phyloP scores from a whole-genome alignment of 2,329 filamentous ascomycete species.

The Plenodomus tracheiphilus region DNA sequence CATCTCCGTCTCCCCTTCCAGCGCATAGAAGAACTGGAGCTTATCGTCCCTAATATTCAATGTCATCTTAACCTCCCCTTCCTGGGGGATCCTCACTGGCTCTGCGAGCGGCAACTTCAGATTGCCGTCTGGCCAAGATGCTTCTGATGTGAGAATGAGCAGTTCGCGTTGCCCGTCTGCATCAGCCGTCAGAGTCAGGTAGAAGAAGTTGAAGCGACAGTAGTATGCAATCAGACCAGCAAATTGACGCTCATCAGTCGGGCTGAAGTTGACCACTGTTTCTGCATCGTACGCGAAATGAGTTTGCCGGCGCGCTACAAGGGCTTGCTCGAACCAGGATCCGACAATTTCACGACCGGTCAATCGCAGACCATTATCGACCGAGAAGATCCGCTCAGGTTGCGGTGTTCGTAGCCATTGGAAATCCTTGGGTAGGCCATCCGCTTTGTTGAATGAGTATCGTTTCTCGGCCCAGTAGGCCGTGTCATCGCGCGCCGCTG shows the following conservation, averaged over 20 bases:
- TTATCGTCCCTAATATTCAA: slow-evolving; percentile 55
- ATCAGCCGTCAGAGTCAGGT: slow-evolving; percentile 62
- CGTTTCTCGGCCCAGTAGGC: slow-evolving; percentile 49
- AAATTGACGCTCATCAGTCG: slow-evolving; percentile 63
- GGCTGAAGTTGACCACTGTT: slow-evolving; percentile 58
- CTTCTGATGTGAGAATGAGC: slow-evolving; percentile 60
- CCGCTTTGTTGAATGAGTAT: slow-evolving; percentile 52
- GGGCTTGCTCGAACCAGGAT: slow-evolving; percentile 55
- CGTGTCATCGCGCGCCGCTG: slow-evolving; percentile 31
- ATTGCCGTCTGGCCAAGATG: slow-evolving; percentile 57
- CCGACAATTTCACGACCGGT: slow-evolving; percentile 57
- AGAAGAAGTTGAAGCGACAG: slow-evolving; percentile 68
- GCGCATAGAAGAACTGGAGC: slow-evolving; percentile 62
- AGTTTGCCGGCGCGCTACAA: slow-evolving; percentile 59
- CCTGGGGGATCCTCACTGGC: slow-evolving; percentile 56
- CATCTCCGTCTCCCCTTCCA: slow-evolving; percentile 50
- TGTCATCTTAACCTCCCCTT: slow-evolving; percentile 59
- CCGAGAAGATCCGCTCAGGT: slow-evolving; percentile 51
- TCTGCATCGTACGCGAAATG: slow-evolving; percentile 66
- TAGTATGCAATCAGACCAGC: slow-evolving; percentile 66
- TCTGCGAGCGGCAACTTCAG: slow-evolving; percentile 50
- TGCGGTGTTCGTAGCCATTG: slow-evolving; percentile 60
- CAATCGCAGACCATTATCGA: slow-evolving; percentile 55
- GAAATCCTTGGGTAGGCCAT: slow-evolving; percentile 57
- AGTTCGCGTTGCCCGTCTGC: slow-evolving; percentile 61